Evolutionary conservation across 2,329 filamentous ascomycete species (phyloP), one percentile per base, ranked within the genome.

Genomic region (Ophiostoma montium): DNA sequence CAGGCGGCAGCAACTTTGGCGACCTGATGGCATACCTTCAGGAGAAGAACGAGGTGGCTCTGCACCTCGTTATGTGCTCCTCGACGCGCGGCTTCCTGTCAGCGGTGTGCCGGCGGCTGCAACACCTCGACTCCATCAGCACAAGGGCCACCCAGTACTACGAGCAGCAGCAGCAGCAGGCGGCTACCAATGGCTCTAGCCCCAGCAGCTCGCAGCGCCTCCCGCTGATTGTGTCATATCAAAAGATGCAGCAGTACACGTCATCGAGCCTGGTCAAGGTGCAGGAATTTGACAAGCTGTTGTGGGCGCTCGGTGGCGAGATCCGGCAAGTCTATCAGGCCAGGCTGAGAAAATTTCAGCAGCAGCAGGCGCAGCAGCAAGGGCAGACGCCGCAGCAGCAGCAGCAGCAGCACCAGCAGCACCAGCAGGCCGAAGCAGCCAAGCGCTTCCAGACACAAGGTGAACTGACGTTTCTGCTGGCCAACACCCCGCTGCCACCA

Each of bases 41-140:
- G 12, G 62, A 67, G 35, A 70, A 68, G 42, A 76, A 78, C 55
- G 72, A 79, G 39, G 69, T 81, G 33, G 69, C 76, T 1, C 63
- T 82, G 11, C 77, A 82, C 54, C 65, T 82, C 41, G 61, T 92
- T 18, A 73, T 94, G 30, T 84, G 80, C 58, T 88, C 84, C 30
- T 79, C 83, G 47, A 82, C 82, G 11, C 77, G 87, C 12, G 77
- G 78, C 18, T 82, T 90, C 54, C 69, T 94, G 19, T 77, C 78
- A 23, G 78, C 83, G 30, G 70, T 80, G 44, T 84, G 78, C 61
- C 78, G 78, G 36, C 76, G 80, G 30, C 69, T 88, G 19, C 63
- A 67, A 4, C 73, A 79, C 53, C 66, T 84, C 55, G 70, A 79
- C 48, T 55, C 55, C 5, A 62, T 76, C 9, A 71, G 72, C 36